phyloP scores from a whole-genome alignment of 305 asterid species.

The Nicotiana rustica region DNA sequence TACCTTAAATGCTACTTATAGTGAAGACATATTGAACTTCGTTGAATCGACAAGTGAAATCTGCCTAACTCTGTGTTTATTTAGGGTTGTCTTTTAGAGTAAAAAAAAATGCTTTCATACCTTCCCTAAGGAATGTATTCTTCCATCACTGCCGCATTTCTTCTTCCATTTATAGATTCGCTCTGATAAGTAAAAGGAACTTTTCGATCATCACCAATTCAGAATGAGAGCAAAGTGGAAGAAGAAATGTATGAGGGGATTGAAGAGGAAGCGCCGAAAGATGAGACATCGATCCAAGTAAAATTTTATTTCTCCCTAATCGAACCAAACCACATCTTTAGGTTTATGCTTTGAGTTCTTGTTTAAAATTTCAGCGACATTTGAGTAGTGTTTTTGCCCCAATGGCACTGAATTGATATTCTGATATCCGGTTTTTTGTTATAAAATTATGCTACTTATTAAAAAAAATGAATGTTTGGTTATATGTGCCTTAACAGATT shows the following conservation, averaged over 20 bases:
- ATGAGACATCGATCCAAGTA: too few relatives aligned
- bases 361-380: background rate
- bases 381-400: background rate
- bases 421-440: background rate
- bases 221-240: conserved; percentile 46
- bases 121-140: background rate
- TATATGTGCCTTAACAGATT: too few relatives aligned
- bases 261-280: too few relatives aligned
- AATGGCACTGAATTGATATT: background rate
- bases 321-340: background rate
- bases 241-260: too few relatives aligned
- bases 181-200: background rate
- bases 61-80: too few relatives aligned
- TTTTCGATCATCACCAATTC: background rate
- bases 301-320: too few relatives aligned
- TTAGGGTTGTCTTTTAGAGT: too few relatives aligned
- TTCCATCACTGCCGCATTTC: background rate
- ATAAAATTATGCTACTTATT: background rate
- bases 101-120: too few relatives aligned
- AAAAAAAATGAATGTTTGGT: background rate
- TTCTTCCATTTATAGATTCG: background rate
- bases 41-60: too few relatives aligned
- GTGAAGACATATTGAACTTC: too few relatives aligned
- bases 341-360: background rate
- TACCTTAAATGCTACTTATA: too few relatives aligned